A percentile compares a stretch with the other conserved stretches of the same genome.
Evolutionary conservation across 768 basidiomycete genomes (phyloP).

Genomic region (Xerocomellus amylosporus): DNA sequence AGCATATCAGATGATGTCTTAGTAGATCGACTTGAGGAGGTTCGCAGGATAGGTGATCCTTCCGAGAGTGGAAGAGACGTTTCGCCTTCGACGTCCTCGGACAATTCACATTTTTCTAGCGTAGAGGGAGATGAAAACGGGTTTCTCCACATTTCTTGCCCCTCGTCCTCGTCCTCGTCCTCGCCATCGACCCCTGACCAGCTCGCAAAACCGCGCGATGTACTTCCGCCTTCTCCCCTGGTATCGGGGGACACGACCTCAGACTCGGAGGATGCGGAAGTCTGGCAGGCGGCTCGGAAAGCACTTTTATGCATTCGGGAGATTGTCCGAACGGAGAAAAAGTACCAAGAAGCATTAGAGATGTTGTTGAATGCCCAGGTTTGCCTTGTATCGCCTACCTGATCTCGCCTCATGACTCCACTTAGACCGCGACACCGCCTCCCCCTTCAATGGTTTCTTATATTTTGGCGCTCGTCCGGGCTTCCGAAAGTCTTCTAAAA

Average conservation of each 20-base stretch:
- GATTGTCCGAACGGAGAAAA: constrained; percentile 46
- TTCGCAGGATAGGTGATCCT: constrained; percentile 29
- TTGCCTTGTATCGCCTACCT: constrained; percentile 5
- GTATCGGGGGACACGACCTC: constrained; percentile 2
- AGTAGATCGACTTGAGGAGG: constrained; percentile 45
- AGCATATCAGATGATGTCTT: constrained; percentile 50
- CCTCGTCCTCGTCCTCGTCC: background rate
- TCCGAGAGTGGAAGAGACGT: background rate
- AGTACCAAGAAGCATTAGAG: constrained; percentile 39
- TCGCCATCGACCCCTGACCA: background rate
- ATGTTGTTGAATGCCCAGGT: constrained; percentile 39
- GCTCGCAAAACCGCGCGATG: background rate
- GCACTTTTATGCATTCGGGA: constrained; percentile 47
- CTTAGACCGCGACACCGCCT: constrained; percentile 41
- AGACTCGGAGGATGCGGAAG: constrained; percentile 23
- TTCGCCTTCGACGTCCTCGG: background rate
- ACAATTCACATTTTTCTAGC: background rate
- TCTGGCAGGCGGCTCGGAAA: constrained; percentile 39
- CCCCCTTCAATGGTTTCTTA: constrained; percentile 53
- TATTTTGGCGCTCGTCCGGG: constrained; percentile 47
- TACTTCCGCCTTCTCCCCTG: background rate
- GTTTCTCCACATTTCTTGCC: background rate
- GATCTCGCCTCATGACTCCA: background rate
- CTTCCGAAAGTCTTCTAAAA: constrained; percentile 49
- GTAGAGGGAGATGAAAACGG: background rate